Evolutionary conservation across 495 filamentous ascomycete genomes (phyloP).

Genomic region (Zalerion maritima): DNA sequence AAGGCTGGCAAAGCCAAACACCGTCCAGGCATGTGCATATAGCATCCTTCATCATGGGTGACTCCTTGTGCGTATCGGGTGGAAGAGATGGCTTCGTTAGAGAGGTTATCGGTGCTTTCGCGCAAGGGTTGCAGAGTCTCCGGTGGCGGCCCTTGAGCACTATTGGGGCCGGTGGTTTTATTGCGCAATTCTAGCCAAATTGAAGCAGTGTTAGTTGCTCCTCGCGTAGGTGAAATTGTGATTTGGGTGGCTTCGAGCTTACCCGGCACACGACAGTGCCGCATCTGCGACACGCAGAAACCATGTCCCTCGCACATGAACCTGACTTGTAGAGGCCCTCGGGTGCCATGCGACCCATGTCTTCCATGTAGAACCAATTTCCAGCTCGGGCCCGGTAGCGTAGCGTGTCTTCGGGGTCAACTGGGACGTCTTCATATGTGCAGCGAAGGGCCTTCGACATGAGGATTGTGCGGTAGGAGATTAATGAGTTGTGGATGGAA

Average conservation of each 20-base stretch:
- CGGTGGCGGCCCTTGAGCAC: constrained; percentile 56
- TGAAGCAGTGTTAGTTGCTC: constrained; percentile 2
- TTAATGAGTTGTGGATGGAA: constrained; percentile 56
- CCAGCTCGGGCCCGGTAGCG: constrained; percentile 34
- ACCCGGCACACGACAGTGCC: constrained; percentile 66
- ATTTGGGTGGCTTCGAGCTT: constrained; percentile 12
- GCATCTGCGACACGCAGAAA: constrained; percentile 66
- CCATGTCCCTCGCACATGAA: constrained; percentile 72
- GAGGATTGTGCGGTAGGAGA: constrained; percentile 60
- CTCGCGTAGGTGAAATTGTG: neutral
- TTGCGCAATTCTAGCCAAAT: constrained; percentile 59
- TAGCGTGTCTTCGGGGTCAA: constrained; percentile 31
- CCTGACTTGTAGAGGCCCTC: constrained; percentile 57
- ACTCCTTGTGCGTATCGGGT: constrained; percentile 14
- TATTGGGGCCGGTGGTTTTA: constrained; percentile 51
- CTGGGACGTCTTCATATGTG: constrained; percentile 45
- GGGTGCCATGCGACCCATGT: constrained; percentile 15
- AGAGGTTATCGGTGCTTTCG: constrained; percentile 43
- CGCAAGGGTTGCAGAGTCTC: constrained; percentile 61
- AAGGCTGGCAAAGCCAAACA: constrained; percentile 70
- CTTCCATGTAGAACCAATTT: constrained; percentile 38
- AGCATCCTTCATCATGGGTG: constrained; percentile 35
- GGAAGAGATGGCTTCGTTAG: constrained; percentile 22
- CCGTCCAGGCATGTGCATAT: constrained; percentile 54
- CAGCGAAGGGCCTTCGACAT: constrained; percentile 63